Base-by-base conservation (phyloP, 441 rosid genomes). In the Flueggea neowawraea region DNA sequence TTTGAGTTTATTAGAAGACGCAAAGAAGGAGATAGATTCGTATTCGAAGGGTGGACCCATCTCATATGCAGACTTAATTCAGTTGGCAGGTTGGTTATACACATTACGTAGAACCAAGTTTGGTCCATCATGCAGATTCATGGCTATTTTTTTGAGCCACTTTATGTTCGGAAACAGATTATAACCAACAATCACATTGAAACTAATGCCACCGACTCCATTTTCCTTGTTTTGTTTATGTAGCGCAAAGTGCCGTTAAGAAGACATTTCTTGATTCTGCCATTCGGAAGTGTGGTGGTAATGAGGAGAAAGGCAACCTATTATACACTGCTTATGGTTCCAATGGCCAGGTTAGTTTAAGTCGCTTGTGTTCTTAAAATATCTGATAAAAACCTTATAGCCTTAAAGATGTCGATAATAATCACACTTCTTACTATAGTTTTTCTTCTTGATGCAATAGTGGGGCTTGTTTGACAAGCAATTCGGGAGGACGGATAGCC, bases 391-490 rank as follows among this genome's bases (percentile, higher is more conserved):
- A 36, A 36, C 7, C 41, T 36, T 36, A 3, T 36, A 36, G 57
- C 54, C 31, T 43, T 7, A 15, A 10, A 49, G 13, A 31, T 12
- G 39, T 22, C 2, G 28, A 22, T 0, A 22, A 22, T 22, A 22
- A 22, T 22, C 28, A 22, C 28, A 22, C 28, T 22, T 22, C 28
- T 57, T 16, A 64, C 64, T 58, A 15, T 9, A 49, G 39, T 15
- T 10, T 17, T 69, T 44, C 4, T 52, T 73, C 36, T 69, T 73
- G 62, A 53, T 73, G 62, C 57, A 31, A 63, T 75, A 92, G 97
- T 92, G 98, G 98, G 84, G 86, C 52, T 79, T 93, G 76, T 93
- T 92, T 56, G 96, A 93, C 68, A 83, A 69, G 73, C 87, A 93
- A 67, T 81, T 93, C 17, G 98, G 97, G 68, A 74, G 98, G 70